phyloP scores from a whole-genome alignment of 805 yeast genomes.

The Wickerhamiella sorbophila region DNA sequence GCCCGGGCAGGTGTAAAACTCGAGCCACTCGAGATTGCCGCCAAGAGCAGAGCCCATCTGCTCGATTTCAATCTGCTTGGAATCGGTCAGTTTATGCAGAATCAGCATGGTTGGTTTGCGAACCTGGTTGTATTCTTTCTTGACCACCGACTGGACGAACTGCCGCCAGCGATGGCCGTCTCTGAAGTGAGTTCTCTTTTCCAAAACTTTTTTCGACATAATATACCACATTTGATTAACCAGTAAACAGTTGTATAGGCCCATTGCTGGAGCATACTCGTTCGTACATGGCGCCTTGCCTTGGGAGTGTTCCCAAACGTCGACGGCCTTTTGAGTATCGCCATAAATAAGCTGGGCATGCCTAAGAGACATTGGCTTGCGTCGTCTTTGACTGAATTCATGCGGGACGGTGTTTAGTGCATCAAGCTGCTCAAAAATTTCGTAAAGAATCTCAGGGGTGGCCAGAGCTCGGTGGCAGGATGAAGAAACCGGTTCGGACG shows the following conservation, averaged over 20 bases:
- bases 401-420: conserved; percentile 41
- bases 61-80: conserved; percentile 42
- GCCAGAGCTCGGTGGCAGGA: conserved; percentile 36
- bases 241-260: conserved; percentile 45
- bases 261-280: conserved; percentile 13
- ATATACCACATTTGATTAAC: conserved; percentile 58
- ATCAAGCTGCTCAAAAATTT: conserved; percentile 50
- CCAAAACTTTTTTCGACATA: conserved; percentile 40
- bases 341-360: conserved; percentile 60
- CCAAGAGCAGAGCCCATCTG: conserved; percentile 32
- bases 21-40: conserved; percentile 48
- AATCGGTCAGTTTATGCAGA: conserved; percentile 47
- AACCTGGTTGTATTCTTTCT: conserved; percentile 7
- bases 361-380: conserved; percentile 52
- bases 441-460: conserved; percentile 61
- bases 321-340: conserved; percentile 34
- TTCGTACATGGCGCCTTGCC: conserved; percentile 11
- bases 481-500: background rate
- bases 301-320: conserved; percentile 29
- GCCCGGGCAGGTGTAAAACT: conserved; percentile 70
- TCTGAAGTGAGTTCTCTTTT: conserved; percentile 41
- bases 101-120: conserved; percentile 34
- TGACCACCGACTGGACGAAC: conserved; percentile 24
- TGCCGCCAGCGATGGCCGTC: conserved; percentile 32
- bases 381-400: conserved; percentile 44